Base-by-base conservation (phyloP, 1,284 basidiomycete genomes). In the Pseudozyma sp. region DNA sequence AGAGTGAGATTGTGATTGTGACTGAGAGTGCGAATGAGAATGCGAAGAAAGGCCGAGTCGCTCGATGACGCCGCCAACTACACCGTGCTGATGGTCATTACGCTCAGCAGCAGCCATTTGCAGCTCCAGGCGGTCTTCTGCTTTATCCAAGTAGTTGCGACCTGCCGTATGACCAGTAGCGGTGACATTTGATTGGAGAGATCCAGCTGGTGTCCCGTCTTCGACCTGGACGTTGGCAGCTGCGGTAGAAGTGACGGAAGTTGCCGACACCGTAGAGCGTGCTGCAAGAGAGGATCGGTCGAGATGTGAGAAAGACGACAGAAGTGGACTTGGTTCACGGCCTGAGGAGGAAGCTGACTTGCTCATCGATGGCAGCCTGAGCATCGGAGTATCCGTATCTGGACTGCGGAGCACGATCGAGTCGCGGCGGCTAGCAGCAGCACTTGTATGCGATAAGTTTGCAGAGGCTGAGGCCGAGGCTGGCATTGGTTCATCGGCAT, bases 101-200 rank as follows among this genome's bases (percentile, higher is more conserved):
- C 73, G 68, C 36, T 71, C 68, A 13, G 73, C 73, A 16, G 73
- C 73, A 1, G 68, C 68, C 47, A 71, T 76, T 25, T 76, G 73
- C 6, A 56, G 50, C 35, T 76, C 73, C 53, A 76, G 48, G 3
- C 53, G 59, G 38, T 76, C 52, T 38, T 76, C 73, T 19, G 73
- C 73, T 35, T 57, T 56, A 3, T 67, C 68, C 34, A 43, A 34
- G 18, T 57, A 55, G 12, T 36, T 39, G 43, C 68, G 50, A 10
- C 62, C 68, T 36, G 68, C 58, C 31, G 62, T 70, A 31, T 67
- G 59, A 11, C 73, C 73, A 0, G 52, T 67, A 4, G 68, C 73
- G 6, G 65, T 70, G 35, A 76, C 50, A 13, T 65, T 76, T 13
- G 68, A 64, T 48, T 76, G 68, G 0, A 76, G 48, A 19, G 61